A percentile compares a stretch with the other conserved stretches of the same genome.
Evolutionary conservation across 2,329 filamentous ascomycete species (phyloP).

Genomic region (Tricladium varicosporioides): DNA sequence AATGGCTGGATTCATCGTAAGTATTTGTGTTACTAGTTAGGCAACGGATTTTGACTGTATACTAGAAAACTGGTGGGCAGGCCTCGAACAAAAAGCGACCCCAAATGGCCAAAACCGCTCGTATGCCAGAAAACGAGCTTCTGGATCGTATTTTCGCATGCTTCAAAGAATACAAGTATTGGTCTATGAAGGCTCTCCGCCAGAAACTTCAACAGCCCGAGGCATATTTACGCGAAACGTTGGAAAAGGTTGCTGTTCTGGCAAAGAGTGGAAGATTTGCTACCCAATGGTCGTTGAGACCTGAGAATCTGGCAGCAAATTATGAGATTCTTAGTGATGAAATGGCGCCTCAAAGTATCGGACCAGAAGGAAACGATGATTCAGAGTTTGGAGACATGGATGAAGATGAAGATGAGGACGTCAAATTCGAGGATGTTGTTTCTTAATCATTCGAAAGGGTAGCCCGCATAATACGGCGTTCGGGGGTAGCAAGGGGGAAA

Average conservation of each 20-base stretch:
- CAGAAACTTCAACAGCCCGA: slow-evolving; percentile 80
- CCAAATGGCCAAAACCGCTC: slow-evolving; percentile 79
- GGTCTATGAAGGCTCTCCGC: slow-evolving; percentile 87
- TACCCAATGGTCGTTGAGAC: slow-evolving; percentile 79
- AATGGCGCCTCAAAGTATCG: slow-evolving; percentile 40
- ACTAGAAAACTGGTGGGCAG: slow-evolving; percentile 48
- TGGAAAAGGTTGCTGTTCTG: slow-evolving; percentile 79
- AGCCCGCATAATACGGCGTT: slow-evolving; percentile 12
- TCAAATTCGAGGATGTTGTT: slow-evolving; percentile 78
- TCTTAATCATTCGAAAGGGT: slow-evolving; percentile 6
- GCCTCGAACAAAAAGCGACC: slow-evolving; percentile 56
- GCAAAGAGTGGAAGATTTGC: slow-evolving; percentile 82
- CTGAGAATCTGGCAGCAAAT: slow-evolving; percentile 60
- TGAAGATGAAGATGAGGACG: slow-evolving; percentile 61
- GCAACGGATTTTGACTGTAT: slow-evolving; percentile 7
- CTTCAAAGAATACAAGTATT: slow-evolving; percentile 86
- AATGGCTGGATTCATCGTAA: slow-evolving; percentile 57
- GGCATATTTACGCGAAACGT: slow-evolving; percentile 80
- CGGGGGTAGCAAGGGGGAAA: not conserved
- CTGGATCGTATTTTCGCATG: slow-evolving; percentile 79
- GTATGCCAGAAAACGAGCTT: slow-evolving; percentile 85
- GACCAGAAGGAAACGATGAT: slow-evolving; percentile 42
- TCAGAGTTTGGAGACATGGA: slow-evolving; percentile 52
- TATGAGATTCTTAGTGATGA: slow-evolving; percentile 53
- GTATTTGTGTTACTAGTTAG: slow-evolving; percentile 29